Percentiles rank a stretch among this genome's conserved stretches.
phyloP scores from a whole-genome alignment of 106 monocot genomes.

The Hemerocallis citrina region DNA sequence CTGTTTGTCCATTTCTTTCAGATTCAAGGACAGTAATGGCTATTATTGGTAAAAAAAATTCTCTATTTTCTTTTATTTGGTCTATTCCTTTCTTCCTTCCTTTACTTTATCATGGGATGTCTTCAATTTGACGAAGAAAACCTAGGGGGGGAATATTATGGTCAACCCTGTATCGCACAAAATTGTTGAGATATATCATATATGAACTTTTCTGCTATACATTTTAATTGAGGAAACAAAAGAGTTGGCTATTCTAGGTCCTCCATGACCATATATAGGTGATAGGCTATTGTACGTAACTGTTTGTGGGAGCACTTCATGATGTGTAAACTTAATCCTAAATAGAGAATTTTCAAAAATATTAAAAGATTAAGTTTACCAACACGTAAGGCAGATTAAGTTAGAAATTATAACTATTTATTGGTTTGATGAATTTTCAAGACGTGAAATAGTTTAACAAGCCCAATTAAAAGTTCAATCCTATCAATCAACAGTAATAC shows the following conservation, averaged over 20 bases:
- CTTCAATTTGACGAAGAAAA: background rate
- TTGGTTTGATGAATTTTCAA: too few relatives aligned
- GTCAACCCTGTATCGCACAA: background rate
- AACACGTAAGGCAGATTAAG: too few relatives aligned
- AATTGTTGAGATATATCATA: background rate
- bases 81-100: background rate
- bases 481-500: too few relatives aligned
- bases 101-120: background rate
- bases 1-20: conserved; percentile 26
- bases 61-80: too few relatives aligned
- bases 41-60: conserved; percentile 91
- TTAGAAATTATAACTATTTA: too few relatives aligned
- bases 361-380: too few relatives aligned
- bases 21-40: conserved; percentile 99
- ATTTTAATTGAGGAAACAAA: background rate
- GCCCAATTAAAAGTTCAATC: too few relatives aligned
- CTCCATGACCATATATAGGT: background rate
- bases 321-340: too few relatives aligned
- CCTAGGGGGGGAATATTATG: too few relatives aligned
- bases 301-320: background rate
- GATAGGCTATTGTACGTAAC: background rate
- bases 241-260: background rate
- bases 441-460: too few relatives aligned
- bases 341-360: too few relatives aligned
- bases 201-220: background rate